Evolutionary conservation across 306 rosid species (phyloP).

Genomic region (Lablab purpureus): DNA sequence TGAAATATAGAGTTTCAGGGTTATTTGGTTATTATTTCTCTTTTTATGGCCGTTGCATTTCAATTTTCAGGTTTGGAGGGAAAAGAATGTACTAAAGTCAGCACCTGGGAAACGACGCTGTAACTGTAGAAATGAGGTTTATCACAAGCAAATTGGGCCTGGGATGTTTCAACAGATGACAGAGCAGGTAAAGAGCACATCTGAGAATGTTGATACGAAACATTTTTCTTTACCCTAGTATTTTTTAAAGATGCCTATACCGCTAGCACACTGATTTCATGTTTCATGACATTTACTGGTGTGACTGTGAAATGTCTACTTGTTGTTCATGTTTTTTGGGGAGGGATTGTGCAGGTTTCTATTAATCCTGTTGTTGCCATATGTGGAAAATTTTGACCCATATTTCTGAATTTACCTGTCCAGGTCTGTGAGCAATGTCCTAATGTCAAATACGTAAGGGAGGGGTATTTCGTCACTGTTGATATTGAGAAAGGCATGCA

Average conservation of each 20-base stretch:
- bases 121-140: constrained; percentile 96
- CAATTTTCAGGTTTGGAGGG: constrained; percentile 88
- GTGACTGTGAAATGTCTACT: constrained; percentile 9
- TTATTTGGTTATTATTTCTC: constrained; percentile 22
- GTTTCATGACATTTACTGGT: constrained; percentile 28
- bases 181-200: constrained; percentile 71
- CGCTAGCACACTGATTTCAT: neutral
- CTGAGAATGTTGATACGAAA: constrained; percentile 23
- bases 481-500: constrained; percentile 99
- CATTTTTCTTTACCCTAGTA: neutral
- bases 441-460: constrained; percentile 91
- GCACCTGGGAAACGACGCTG: constrained; percentile 98
- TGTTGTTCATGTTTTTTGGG: neutral
- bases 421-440: constrained; percentile 98
- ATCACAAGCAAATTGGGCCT: constrained; percentile 97
- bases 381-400: constrained; percentile 27
- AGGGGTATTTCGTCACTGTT: constrained; percentile 90
- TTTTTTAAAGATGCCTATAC: constrained; percentile 8
- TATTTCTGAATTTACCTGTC: constrained; percentile 41
- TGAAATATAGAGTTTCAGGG: constrained; percentile 9
- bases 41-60: constrained; percentile 35
- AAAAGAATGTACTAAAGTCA: constrained; percentile 82
- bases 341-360: constrained; percentile 19
- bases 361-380: constrained; percentile 13
- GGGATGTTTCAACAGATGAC: constrained; percentile 99